A percentile compares a stretch with the other conserved stretches of the same genome.
Evolutionary conservation across 768 basidiomycete genomes (phyloP).

Genomic region (Collybia sordida): DNA sequence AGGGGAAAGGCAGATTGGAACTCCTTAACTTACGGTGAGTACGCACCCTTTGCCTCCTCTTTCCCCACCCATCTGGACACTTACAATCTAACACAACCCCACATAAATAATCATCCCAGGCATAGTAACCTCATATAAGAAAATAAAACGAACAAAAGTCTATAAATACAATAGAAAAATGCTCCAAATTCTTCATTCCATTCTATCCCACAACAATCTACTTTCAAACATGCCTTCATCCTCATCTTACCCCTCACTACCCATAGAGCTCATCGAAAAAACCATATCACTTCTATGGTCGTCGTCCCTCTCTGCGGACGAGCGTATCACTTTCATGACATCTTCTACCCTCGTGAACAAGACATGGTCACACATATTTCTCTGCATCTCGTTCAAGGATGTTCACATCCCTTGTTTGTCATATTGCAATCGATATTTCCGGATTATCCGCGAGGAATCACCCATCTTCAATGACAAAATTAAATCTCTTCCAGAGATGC

Average conservation of each 20-base stretch:
- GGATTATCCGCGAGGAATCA: conserved; percentile 3
- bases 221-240: too few relatives aligned
- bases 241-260: conserved; percentile 2
- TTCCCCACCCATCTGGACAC: neutral
- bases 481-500: conserved; percentile 1
- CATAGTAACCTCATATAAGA: too few relatives aligned
- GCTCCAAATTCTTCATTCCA: too few relatives aligned
- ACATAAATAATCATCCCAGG: too few relatives aligned
- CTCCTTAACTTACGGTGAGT: too few relatives aligned
- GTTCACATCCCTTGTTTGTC: conserved; percentile 15
- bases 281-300: conserved; percentile 15
- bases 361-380: conserved; percentile 14
- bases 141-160: too few relatives aligned
- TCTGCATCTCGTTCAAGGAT: conserved; percentile 14
- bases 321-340: conserved; percentile 16
- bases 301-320: conserved; percentile 11
- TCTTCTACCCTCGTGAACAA: conserved; percentile 18
- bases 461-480: neutral
- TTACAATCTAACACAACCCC: too few relatives aligned
- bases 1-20: too few relatives aligned
- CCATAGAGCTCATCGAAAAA: conserved; percentile 16
- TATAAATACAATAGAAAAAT: too few relatives aligned
- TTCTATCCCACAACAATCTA: too few relatives aligned
- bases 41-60: neutral
- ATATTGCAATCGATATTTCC: conserved; percentile 12